Percentiles rank a stretch among this genome's conserved stretches.
Conservation (phyloP, 139 green algal genomes). For the Desmodesmus armatus region DNA sequence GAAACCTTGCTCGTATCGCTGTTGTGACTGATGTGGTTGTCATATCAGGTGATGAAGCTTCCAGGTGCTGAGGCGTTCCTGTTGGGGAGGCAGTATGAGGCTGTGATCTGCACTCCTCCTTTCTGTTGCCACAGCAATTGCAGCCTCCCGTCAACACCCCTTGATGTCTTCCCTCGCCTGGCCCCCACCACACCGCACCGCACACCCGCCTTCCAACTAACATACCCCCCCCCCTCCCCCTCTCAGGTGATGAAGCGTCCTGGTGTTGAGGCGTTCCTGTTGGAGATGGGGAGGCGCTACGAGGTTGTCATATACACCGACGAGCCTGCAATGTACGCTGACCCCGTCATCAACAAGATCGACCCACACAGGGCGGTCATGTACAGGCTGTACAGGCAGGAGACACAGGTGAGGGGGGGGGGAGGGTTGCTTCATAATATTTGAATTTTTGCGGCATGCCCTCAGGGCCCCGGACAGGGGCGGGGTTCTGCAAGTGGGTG, state of each 20-base stretch:
- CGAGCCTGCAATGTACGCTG: slow-evolving; percentile 85
- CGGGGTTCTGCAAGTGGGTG: too few relatives aligned
- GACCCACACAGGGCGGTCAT: slow-evolving; percentile 72
- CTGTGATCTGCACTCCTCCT: slow-evolving; percentile 98
- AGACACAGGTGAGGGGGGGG: slow-evolving; percentile 68
- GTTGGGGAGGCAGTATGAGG: slow-evolving; percentile 90
- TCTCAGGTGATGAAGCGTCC: slow-evolving; percentile 93
- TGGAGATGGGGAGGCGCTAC: slow-evolving; percentile 90
- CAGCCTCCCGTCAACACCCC: too few relatives aligned
- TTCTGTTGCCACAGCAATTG: too few relatives aligned
- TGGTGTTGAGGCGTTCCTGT: slow-evolving; percentile 92
- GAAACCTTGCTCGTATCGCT: too few relatives aligned
- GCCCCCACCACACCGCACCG: too few relatives aligned
- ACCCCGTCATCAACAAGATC: slow-evolving; percentile 94
- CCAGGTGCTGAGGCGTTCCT: slow-evolving; percentile 94
- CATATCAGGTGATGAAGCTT: slow-evolving; percentile 92
- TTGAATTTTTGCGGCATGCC: too few relatives aligned
- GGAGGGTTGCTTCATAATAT: too few relatives aligned
- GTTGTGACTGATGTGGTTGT: too few relatives aligned
- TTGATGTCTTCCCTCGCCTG: too few relatives aligned
- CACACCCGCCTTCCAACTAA: too few relatives aligned
- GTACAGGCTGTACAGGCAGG: slow-evolving; percentile 86
- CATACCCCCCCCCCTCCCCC: too few relatives aligned
- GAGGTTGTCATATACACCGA: slow-evolving; percentile 97
- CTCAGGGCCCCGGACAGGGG: too few relatives aligned